Base-by-base conservation (phyloP, 805 yeast species). In the Isabelozyma gotoi region DNA sequence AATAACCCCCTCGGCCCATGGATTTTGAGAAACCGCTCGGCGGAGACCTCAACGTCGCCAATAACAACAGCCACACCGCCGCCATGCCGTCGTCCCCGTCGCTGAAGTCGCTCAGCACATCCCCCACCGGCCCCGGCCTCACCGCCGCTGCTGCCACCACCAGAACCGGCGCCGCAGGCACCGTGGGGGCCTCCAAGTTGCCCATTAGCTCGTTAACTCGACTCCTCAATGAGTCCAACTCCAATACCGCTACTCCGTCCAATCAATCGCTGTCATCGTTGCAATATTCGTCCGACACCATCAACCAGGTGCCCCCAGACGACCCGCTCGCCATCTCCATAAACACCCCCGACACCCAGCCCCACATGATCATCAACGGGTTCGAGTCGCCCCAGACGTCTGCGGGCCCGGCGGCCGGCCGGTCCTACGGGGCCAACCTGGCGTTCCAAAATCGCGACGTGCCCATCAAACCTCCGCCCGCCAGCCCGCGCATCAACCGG, bases 401-500 rank as follows among this genome's bases (percentile, higher is more conserved):
- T n/a, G n/a, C n/a, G n/a, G n/a, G n/a, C n/a, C n/a, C n/a, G n/a
- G n/a, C 29, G 8, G 12, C 29, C 17, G 10, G 38, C 2, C 10
- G 24, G 7, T 31, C 36, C 12, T 27, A 29, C 20, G 41, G 34
- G 17, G 7, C 36, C 19, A 49, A 47, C 40, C 49, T 41, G 19
- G 52, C 52, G 4, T 52, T 50, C 46, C 52, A 51, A 39, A 42
- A 36, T 42, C 34, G 34, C 38, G 55, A 54, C 16, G 46, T 58
- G 11, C 57, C 61, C 2, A 41, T 53, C 33, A 48, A 52, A 34
- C 55, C 57, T 11, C 33, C 57, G 40, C 40, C 57, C 14, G 56
- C 60, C 18, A 63, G 72, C 47, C 72, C 80, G 51, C 48, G 84
- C 69, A 40, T 67, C 24, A 67, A 62, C 33, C 52, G 74, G 31